These are phyloP conservation scores for Suillus luteus DNA, from an alignment of 768 basidiomycete species.

Conservation along the genomic window DNA sequence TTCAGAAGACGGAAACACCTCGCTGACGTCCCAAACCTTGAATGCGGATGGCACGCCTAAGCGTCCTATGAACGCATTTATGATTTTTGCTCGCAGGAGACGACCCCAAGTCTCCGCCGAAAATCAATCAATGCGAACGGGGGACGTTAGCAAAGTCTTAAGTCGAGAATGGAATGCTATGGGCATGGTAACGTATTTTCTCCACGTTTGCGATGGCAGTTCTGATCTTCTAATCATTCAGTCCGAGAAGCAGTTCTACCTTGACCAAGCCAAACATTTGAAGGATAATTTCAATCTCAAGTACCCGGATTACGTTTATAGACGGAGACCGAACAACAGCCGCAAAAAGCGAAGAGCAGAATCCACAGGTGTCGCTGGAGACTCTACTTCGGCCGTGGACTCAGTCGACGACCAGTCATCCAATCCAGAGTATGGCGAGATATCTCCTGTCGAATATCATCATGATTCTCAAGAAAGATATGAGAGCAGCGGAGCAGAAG, in stretches of 20 bases:
- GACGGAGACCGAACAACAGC: constrained; percentile 84
- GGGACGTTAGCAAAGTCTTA: constrained; percentile 86
- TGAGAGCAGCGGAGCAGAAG: constrained; percentile 18
- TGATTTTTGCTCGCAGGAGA: constrained; percentile 86
- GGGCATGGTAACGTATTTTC: constrained; percentile 55
- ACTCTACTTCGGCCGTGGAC: constrained; percentile 34
- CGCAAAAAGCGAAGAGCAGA: constrained; percentile 60
- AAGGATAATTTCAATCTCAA: constrained; percentile 85
- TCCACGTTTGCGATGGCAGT: constrained; percentile 8
- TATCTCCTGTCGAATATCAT: constrained; percentile 40
- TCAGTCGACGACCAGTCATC: constrained; percentile 32
- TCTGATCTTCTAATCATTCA: constrained; percentile 29
- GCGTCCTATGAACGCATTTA: constrained; percentile 92
- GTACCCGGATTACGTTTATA: constrained; percentile 90
- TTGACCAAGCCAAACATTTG: constrained; percentile 81
- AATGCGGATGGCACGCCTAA: constrained; percentile 89
- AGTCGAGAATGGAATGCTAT: constrained; percentile 86
- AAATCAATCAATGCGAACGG: constrained; percentile 87
- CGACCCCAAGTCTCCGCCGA: constrained; percentile 85
- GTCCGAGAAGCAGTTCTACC: constrained; percentile 85
- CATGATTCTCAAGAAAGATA: constrained; percentile 20
- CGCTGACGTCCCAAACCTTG: constrained; percentile 75
- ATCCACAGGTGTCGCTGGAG: constrained; percentile 28
- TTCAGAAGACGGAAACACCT: constrained; percentile 42
- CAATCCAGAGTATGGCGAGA: constrained; percentile 38